Percentiles rank a stretch among this genome's conserved stretches.
These are phyloP conservation scores for Monosporascus sp. DNA, from an alignment of 2,329 filamentous ascomycete genomes.

Conservation along the genomic window DNA sequence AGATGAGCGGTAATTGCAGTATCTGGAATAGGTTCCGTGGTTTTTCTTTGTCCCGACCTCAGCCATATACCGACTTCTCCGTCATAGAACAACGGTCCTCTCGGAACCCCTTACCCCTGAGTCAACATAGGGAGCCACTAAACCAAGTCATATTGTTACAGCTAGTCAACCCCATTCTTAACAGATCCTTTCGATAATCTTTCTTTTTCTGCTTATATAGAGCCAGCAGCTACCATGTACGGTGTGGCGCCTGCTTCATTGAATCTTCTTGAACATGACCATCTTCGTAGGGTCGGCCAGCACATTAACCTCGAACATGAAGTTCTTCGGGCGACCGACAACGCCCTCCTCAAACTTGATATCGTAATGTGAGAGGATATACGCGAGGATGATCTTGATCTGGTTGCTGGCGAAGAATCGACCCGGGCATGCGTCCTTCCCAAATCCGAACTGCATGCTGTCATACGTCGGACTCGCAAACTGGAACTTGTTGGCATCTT, in stretches of 20 bases:
- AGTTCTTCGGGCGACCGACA: conserved; percentile 17
- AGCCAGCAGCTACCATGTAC: too few relatives aligned
- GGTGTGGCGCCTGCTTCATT: not conserved
- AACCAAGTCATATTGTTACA: not conserved
- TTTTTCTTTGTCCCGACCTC: too few relatives aligned
- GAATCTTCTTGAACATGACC: conserved; percentile 20
- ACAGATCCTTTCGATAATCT: too few relatives aligned
- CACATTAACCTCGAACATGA: conserved; percentile 26
- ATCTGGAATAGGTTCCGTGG: too few relatives aligned
- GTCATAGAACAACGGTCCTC: too few relatives aligned
- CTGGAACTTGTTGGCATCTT: conserved; percentile 22
- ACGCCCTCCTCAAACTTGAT: conserved; percentile 18
- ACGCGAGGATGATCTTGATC: conserved; percentile 29
- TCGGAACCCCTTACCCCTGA: too few relatives aligned
- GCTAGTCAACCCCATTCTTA: not conserved
- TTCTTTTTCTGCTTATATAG: too few relatives aligned
- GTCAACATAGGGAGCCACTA: too few relatives aligned
- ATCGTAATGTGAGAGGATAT: conserved; percentile 21
- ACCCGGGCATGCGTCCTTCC: conserved; percentile 34
- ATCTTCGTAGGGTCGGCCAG: conserved; percentile 19
- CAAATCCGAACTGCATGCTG: conserved; percentile 32
- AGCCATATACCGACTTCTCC: too few relatives aligned
- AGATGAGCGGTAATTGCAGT: too few relatives aligned
- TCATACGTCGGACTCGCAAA: conserved; percentile 29
- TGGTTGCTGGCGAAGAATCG: conserved; percentile 35